Evolutionary conservation across 495 filamentous ascomycete species (phyloP).

Genomic region (Lasiosphaeria miniovina): DNA sequence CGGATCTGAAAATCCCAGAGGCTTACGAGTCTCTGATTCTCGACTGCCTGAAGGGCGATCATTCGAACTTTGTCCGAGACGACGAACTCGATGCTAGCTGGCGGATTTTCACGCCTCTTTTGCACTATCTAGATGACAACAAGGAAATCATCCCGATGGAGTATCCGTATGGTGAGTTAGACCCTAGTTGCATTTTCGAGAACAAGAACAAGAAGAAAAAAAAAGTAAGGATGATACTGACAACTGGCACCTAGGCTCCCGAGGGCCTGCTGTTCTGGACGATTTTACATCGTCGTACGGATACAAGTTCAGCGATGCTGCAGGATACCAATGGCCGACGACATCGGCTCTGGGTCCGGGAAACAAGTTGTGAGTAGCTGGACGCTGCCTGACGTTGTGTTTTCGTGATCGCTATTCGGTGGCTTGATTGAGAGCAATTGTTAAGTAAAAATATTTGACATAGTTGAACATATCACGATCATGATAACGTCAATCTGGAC

Average conservation of each 20-base stretch:
- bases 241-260: slow-evolving; percentile 64
- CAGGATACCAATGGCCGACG: slow-evolving; percentile 92
- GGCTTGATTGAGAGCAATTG: slow-evolving; percentile 14
- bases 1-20: slow-evolving; percentile 98
- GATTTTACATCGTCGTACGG: slow-evolving; percentile 98
- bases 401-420: slow-evolving; percentile 1
- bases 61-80: slow-evolving; percentile 99
- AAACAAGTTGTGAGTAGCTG: slow-evolving; percentile 66
- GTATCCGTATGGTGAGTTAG: slow-evolving; percentile 92
- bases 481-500: slow-evolving; percentile 6
- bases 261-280: slow-evolving; percentile 92
- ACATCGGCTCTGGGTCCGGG: slow-evolving; percentile 53
- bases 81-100: slow-evolving; percentile 98
- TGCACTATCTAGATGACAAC: slow-evolving; percentile 98
- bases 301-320: slow-evolving; percentile 97
- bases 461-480: slow-evolving; percentile 20
- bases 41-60: slow-evolving; percentile 97
- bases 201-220: neutral
- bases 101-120: slow-evolving; percentile 95
- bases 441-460: slow-evolving; percentile 19
- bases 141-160: slow-evolving; percentile 99
- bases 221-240: slow-evolving; percentile 12
- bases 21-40: slow-evolving; percentile 97
- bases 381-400: slow-evolving; percentile 14
- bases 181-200: neutral